phyloP scores from a whole-genome alignment of 768 basidiomycete genomes.

The Butyriboletus loyo region DNA sequence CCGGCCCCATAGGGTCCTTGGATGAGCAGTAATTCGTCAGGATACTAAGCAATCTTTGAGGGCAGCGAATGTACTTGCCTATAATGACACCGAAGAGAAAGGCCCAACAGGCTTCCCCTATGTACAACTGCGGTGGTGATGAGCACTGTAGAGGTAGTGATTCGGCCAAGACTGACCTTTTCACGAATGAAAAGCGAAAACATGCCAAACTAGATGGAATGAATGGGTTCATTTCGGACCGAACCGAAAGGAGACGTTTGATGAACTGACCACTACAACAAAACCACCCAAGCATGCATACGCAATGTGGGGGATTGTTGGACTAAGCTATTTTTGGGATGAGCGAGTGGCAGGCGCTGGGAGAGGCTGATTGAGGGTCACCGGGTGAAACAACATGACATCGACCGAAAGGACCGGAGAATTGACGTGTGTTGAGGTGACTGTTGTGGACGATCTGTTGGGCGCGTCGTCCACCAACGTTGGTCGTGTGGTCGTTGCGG shows the following conservation, averaged over 20 bases:
- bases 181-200: slow-evolving; percentile 90
- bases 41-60: not conserved
- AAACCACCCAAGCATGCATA: slow-evolving; percentile 82
- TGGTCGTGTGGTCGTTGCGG: slow-evolving; percentile 4
- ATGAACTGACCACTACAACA: slow-evolving; percentile 60
- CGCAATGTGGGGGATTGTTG: slow-evolving; percentile 67
- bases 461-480: not conserved
- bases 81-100: slow-evolving; percentile 92
- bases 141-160: not conserved
- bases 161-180: slow-evolving; percentile 45
- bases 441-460: not conserved
- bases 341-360: not conserved
- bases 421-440: not conserved
- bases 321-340: slow-evolving; percentile 32
- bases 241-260: not conserved
- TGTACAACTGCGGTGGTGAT: slow-evolving; percentile 57
- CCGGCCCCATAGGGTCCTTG: slow-evolving; percentile 79
- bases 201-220: slow-evolving; percentile 75
- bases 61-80: slow-evolving; percentile 41
- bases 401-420: slow-evolving; percentile 7
- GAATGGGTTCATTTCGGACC: not conserved
- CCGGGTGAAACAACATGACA: slow-evolving; percentile 51
- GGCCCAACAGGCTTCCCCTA: slow-evolving; percentile 96
- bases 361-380: slow-evolving; percentile 26
- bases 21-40: slow-evolving; percentile 6